These are phyloP conservation scores for Penicillium sclerotigenum DNA, from an alignment of 2,329 filamentous ascomycete genomes.

Conservation along the genomic window DNA sequence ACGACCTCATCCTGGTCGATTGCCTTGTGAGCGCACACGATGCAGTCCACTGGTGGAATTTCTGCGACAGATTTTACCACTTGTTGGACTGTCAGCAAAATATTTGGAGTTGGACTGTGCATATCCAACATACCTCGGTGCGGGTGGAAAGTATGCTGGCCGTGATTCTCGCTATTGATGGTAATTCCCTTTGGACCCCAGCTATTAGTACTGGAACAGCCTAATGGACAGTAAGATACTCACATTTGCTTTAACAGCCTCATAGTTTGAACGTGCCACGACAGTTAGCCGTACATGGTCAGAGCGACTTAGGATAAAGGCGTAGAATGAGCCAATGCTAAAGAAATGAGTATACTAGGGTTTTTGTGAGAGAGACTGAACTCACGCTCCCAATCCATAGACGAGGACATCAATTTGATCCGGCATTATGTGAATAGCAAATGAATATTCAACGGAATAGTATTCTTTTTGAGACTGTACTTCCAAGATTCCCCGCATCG, in stretches of 20 bases:
- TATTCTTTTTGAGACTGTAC: not conserved
- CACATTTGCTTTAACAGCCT: constrained; percentile 42
- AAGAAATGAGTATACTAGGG: not conserved
- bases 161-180: constrained; percentile 44
- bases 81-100: constrained; percentile 7
- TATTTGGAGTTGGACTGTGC: not conserved
- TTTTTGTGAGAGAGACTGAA: constrained; percentile 1
- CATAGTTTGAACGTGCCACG: constrained; percentile 47
- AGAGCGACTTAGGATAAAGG: constrained; percentile 50
- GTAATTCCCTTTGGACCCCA: constrained; percentile 36
- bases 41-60: constrained; percentile 31
- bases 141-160: constrained; percentile 34
- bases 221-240: not conserved
- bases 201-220: not conserved
- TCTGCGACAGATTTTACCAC: constrained; percentile 42
- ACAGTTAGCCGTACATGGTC: constrained; percentile 43
- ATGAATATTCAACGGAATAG: not conserved
- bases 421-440: constrained; percentile 22
- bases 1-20: constrained; percentile 43
- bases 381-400: constrained; percentile 56
- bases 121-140: constrained; percentile 32
- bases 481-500: constrained; percentile 1
- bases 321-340: constrained; percentile 59
- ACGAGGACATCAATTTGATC: constrained; percentile 45
- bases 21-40: constrained; percentile 43